A percentile compares a stretch with the other conserved stretches of the same genome.
phyloP scores from a whole-genome alignment of 2,329 filamentous ascomycete species.

The Pseudogymnoascus sp. region DNA sequence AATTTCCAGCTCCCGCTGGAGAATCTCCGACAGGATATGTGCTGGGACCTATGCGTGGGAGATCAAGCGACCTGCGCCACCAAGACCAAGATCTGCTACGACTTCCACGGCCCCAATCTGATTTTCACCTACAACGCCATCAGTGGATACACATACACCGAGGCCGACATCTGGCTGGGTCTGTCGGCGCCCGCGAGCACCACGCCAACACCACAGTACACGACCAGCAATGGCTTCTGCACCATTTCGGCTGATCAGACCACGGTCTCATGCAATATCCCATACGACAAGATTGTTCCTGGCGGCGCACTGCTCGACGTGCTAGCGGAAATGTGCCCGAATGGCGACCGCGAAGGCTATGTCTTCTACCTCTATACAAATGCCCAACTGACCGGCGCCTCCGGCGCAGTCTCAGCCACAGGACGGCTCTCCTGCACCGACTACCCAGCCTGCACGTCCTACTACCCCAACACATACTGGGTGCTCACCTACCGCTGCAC shows the following conservation, averaged over 20 bases:
- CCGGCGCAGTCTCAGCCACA: not conserved
- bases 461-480: not conserved
- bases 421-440: not conserved
- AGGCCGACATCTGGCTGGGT: not conserved
- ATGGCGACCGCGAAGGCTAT: not conserved
- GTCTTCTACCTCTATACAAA: not conserved
- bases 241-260: not conserved
- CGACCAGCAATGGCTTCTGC: not conserved
- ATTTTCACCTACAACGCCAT: not conserved
- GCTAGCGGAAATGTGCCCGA: not conserved
- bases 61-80: not conserved
- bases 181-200: not conserved
- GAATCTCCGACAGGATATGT: constrained; percentile 1
- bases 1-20: not conserved
- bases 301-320: not conserved
- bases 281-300: not conserved
- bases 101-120: constrained; percentile 1
- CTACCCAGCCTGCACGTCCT: constrained; percentile 1
- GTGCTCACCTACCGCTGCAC: not conserved
- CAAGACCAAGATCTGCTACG: constrained; percentile 1
- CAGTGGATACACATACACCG: constrained; percentile 2
- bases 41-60: constrained; percentile 5
- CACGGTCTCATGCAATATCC: not conserved
- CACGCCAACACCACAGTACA: not conserved
- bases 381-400: not conserved